phyloP scores from a whole-genome alignment of 257 asterid genomes.

The Salvia miltiorrhiza region DNA sequence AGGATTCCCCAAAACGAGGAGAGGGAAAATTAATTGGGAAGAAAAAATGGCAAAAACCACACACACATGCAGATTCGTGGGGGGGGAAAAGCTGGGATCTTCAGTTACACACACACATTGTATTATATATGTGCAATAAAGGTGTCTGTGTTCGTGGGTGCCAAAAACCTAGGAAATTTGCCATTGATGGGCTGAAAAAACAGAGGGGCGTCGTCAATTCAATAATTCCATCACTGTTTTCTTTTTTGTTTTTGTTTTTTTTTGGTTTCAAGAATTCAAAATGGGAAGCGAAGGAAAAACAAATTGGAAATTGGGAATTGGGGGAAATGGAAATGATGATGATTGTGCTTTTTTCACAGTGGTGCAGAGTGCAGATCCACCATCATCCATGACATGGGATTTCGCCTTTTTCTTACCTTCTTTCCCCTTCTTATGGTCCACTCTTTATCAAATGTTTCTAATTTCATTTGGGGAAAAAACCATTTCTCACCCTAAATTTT shows the following conservation, averaged over 20 bases:
- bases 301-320: background rate
- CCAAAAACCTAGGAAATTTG: constrained; percentile 26
- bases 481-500: no score
- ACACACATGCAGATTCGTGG: constrained; percentile 35
- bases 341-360: constrained; percentile 32
- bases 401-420: constrained; percentile 12
- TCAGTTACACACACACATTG: constrained; percentile 25
- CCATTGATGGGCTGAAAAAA: constrained; percentile 35
- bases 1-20: constrained; percentile 27
- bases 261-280: constrained; percentile 1
- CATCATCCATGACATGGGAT: constrained; percentile 31
- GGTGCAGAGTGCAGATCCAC: constrained; percentile 36
- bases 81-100: constrained; percentile 37
- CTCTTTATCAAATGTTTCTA: background rate
- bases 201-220: constrained; percentile 21
- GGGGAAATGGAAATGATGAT: constrained; percentile 21
- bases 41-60: background rate
- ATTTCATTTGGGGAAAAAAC: no score
- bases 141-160: constrained; percentile 7
- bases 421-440: constrained; percentile 7
- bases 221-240: constrained; percentile 25
- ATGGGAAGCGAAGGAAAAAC: background rate
- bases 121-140: background rate
- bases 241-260: constrained; percentile 16
- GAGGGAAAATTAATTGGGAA: background rate